Evolutionary conservation across 192 early-diverging fungal species (phyloP), one percentile per base, ranked within the genome.

Genomic region (Podila epicladia): DNA sequence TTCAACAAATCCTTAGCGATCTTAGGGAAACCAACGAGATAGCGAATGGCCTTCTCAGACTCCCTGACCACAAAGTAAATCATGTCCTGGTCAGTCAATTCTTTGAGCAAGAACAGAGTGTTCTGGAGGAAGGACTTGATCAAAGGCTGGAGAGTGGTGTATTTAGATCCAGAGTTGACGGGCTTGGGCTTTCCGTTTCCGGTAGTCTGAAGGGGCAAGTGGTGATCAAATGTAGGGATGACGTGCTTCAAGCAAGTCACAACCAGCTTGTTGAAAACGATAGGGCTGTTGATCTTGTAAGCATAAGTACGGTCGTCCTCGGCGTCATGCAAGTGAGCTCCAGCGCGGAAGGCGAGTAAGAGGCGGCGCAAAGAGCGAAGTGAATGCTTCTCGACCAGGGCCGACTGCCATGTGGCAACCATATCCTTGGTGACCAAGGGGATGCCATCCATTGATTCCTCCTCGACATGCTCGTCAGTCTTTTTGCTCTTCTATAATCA

Each of bases 21-120:
- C 74, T 93, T 93, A 28, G 90, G 89, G 83, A 97, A 96, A 63
- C 93, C 94, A 24, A 87, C 91, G 82, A 94, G 93, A 82, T 96
- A 97, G 28, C 85, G 84, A 31, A 91, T 87, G 58, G 85, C 82
- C 58, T 90, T 88, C 78, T 96, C 93, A 17, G 92, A 91, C 76
- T 97, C 92, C 64, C 94, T 91, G 55, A 98, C 82, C 26, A 96
- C 85, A 79, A 95, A 94, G 73, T 92, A 91, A 48, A 95, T 85
- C 92, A 98, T 95, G 58, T 89, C 89, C 48, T 90, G 65, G 63
- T 97, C 95, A 51, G 97, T 95, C 85, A 97, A 90, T 68, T 93
- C 90, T 70, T 87, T 88, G 67, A 97, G 77, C 65, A 98, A 84
- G 82, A 91, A 87, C 22, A 97, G 69, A 2, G 95, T 71, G 62